phyloP scores from a whole-genome alignment of 768 basidiomycete genomes.

The Russula emetica region DNA sequence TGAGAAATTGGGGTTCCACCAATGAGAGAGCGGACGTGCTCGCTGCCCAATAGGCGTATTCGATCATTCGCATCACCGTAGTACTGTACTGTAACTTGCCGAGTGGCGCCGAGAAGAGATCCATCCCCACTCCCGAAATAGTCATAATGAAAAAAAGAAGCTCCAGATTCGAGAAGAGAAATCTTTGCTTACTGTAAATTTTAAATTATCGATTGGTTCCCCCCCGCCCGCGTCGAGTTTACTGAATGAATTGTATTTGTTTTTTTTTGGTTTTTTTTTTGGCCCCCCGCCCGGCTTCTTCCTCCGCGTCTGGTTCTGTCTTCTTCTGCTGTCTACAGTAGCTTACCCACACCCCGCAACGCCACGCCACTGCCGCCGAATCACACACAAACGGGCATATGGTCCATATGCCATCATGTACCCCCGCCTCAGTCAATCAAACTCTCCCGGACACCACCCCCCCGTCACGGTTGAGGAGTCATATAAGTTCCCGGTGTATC shows the following conservation, averaged over 20 bases:
- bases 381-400: not conserved
- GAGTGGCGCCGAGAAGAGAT: conserved; percentile 6
- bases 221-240: too few species aligned
- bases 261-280: too few species aligned
- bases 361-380: not conserved
- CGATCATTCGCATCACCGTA: conserved; percentile 3
- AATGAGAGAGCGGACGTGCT: not conserved
- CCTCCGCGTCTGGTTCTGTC: too few species aligned
- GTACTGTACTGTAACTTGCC: too few species aligned
- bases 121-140: conserved; percentile 1
- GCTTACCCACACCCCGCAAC: too few species aligned
- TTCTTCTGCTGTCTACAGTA: too few species aligned
- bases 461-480: not conserved
- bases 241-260: too few species aligned
- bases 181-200: conserved; percentile 20
- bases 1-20: not conserved
- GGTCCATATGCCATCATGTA: not conserved
- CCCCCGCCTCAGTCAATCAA: too few species aligned
- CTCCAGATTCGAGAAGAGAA: not conserved
- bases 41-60: not conserved
- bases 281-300: too few species aligned
- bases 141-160: conserved; percentile 23
- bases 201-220: not conserved
- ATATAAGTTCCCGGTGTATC: too few species aligned
- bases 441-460: too few species aligned